These are phyloP conservation scores for Diplosphaera chodatii DNA, from an alignment of 139 green algal genomes.

Conservation along the genomic window DNA sequence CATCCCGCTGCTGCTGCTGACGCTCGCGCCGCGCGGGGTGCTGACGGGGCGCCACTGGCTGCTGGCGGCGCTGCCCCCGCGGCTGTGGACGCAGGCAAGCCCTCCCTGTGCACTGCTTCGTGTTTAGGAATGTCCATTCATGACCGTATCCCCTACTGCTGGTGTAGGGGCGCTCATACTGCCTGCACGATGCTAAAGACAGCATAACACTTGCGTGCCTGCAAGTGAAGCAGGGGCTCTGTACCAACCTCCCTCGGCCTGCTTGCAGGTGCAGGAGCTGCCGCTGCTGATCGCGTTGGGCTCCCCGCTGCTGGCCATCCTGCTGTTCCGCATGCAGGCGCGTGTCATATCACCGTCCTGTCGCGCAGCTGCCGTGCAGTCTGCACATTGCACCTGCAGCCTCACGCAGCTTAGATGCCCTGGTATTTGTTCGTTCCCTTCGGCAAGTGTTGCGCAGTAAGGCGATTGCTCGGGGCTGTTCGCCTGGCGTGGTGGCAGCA, in stretches of 20 bases:
- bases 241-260: background rate
- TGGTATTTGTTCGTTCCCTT: no score
- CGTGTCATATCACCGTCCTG: no score
- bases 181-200: no score
- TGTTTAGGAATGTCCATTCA: no score
- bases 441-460: no score
- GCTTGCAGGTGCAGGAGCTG: background rate
- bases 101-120: no score
- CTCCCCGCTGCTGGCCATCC: background rate
- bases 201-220: background rate
- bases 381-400: background rate
- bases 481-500: no score
- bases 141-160: no score
- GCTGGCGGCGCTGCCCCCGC: background rate
- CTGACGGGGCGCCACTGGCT: background rate
- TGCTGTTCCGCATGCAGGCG: background rate
- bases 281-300: background rate
- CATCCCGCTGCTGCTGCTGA: background rate
- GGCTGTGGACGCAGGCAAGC: background rate
- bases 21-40: background rate
- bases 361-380: background rate
- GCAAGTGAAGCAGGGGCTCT: background rate
- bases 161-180: no score
- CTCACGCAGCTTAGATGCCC: background rate
- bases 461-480: background rate